phyloP scores from a whole-genome alignment of 2,329 filamentous ascomycete species.

The Tolypocladium paradoxum region DNA sequence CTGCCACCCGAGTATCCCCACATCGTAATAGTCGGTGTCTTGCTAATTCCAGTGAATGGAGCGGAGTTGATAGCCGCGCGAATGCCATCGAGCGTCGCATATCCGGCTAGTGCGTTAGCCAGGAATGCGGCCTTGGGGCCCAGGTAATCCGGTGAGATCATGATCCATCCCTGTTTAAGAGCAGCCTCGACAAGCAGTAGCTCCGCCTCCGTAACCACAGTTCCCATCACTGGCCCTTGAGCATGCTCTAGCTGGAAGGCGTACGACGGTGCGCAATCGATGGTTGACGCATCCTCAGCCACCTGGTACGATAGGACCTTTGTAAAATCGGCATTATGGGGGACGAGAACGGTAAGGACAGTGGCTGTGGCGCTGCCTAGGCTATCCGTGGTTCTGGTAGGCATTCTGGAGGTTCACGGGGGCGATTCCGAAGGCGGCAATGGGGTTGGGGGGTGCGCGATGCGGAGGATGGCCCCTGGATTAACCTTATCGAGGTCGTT shows the following conservation, averaged over 20 bases:
- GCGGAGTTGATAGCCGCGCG: conserved; percentile 24
- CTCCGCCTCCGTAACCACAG: conserved; percentile 14
- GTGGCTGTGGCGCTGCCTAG: conserved; percentile 21
- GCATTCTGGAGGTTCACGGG: conserved; percentile 6
- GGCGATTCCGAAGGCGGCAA: background rate
- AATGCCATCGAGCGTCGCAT: conserved; percentile 32
- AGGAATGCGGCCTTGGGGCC: conserved; percentile 31
- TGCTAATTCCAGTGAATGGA: conserved; percentile 16
- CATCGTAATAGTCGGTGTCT: conserved; percentile 24
- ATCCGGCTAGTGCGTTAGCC: conserved; percentile 27
- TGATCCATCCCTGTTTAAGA: conserved; percentile 34
- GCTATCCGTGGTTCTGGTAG: conserved; percentile 25
- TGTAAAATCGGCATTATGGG: conserved; percentile 15
- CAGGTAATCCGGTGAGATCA: conserved; percentile 37
- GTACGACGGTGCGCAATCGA: conserved; percentile 20
- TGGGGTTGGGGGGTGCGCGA: background rate
- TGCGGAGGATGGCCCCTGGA: background rate
- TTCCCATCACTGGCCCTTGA: conserved; percentile 22
- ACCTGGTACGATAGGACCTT: conserved; percentile 31
- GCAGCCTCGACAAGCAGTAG: conserved; percentile 11
- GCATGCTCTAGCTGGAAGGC: conserved; percentile 7
- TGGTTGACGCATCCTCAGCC: conserved; percentile 26
- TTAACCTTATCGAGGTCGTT: background rate
- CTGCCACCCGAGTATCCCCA: conserved; percentile 27
- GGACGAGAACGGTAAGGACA: conserved; percentile 27